Evolutionary conservation across 495 filamentous ascomycete genomes (phyloP), one percentile per base, ranked within the genome.

Genomic region (Poronia punctata): DNA sequence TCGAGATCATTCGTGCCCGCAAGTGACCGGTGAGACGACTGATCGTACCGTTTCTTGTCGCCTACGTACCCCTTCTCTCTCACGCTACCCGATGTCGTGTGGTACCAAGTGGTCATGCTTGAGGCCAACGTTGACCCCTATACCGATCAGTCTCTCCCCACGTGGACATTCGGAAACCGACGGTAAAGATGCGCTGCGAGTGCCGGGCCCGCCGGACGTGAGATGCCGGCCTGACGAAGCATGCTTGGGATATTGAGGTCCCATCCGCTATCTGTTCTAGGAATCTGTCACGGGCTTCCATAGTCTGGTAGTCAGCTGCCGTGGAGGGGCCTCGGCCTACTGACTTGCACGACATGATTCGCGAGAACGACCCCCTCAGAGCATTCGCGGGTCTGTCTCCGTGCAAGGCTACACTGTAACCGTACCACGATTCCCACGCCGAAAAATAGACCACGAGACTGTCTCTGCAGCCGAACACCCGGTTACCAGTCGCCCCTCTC

Each of bases 251-350:
- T 21, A 66, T 94, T 1, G 50, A 59, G 3, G 71, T 70, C 5
- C 60, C 54, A 82, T 21, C 8, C 81, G 4, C 38, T 90, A 3
- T 89, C 89, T 0, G 78, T 90, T 8, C 67, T 96, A 18, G 92
- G 92, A 1, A 88, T 98, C 26, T 98, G 90, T 52, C 71, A n/a
- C 97, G 0, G 92, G 92, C 0, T 93, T 95, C 52, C 92, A 98
- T 60, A 88, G 82, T 52, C 58, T 98, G 35, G 79, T 79, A 17
- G 58, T 78, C 19, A 72, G 72, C 26, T 77, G 79, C 78, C 0
- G 54, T 58, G 4, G 75, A 95, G 24, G 59, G 77, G 31, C 68
- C 75, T 23, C 60, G 94, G 15, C 57, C 61, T 11, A 71, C 76
- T 26, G 86, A 86, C 3, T 67, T 88, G 40, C 90, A 97, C 65